These are phyloP conservation scores for Lodderomyces elongisporus DNA, from an alignment of 1,139 yeast species.

Conservation along the genomic window DNA sequence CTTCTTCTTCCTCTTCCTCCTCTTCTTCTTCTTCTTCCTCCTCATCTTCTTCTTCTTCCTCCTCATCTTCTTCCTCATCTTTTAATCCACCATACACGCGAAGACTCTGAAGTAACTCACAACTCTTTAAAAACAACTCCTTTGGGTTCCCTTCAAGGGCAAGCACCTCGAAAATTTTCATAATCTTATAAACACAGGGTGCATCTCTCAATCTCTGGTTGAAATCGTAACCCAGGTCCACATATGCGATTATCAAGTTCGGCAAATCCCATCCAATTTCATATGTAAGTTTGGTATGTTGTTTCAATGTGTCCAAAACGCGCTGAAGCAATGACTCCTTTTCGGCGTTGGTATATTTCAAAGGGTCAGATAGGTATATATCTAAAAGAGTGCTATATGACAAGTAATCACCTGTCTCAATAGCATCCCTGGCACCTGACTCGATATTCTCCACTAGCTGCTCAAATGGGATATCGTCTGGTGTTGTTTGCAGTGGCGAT, in stretches of 20 bases:
- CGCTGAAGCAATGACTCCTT: constrained; percentile 41
- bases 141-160: constrained; percentile 71
- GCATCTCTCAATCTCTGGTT: constrained; percentile 21
- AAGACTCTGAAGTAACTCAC: constrained; percentile 50
- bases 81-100: no score
- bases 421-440: constrained; percentile 34
- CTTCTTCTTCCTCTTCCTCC: constrained; percentile 17
- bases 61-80: no score
- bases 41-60: no score
- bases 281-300: constrained; percentile 45
- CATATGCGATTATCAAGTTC: constrained; percentile 45
- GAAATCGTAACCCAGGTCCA: constrained; percentile 26
- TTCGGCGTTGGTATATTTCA: constrained; percentile 44
- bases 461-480: constrained; percentile 16
- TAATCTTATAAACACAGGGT: constrained; percentile 33
- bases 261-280: constrained; percentile 93
- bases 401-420: constrained; percentile 52
- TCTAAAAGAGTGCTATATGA: constrained; percentile 73
- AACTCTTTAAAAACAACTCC: constrained; percentile 64
- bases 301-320: constrained; percentile 26
- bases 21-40: no score
- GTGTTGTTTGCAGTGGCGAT: no score
- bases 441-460: constrained; percentile 25
- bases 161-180: constrained; percentile 54
- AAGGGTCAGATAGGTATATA: constrained; percentile 48